Evolutionary conservation across 169 alveolate genomes (phyloP).

Genomic region (Besnoitia besnoiti): DNA sequence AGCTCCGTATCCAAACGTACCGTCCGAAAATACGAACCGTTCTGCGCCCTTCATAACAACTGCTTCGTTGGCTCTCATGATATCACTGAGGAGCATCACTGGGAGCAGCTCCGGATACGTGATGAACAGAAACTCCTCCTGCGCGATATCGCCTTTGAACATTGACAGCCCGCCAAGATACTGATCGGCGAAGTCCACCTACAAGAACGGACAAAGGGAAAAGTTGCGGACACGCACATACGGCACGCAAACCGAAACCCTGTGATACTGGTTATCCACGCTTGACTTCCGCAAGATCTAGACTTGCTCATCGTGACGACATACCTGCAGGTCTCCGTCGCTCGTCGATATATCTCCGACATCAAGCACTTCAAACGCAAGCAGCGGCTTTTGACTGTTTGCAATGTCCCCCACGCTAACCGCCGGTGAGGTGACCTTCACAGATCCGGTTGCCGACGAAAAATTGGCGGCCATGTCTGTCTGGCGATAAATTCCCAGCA

Average conservation of each 20-base stretch:
- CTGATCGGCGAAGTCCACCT: constrained; percentile 65
- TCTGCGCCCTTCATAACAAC: constrained; percentile 58
- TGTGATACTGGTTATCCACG: too few species aligned
- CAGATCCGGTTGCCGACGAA: not conserved
- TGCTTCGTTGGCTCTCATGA: constrained; percentile 45
- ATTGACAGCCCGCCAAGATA: constrained; percentile 58
- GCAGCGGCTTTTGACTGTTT: not conserved
- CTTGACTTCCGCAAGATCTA: too few species aligned
- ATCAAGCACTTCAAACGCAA: not conserved
- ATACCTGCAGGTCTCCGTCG: constrained; percentile 56
- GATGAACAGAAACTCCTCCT: constrained; percentile 52
- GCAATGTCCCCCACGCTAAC: constrained; percentile 2
- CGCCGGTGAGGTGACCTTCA: not conserved
- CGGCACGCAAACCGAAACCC: too few species aligned
- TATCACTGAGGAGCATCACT: constrained; percentile 28
- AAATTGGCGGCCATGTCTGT: constrained; percentile 20
- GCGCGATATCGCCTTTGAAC: constrained; percentile 56
- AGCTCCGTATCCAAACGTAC: constrained; percentile 20
- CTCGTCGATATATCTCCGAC: constrained; percentile 45
- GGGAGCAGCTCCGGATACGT: constrained; percentile 29
- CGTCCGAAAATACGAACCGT: constrained; percentile 36
- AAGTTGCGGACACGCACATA: too few species aligned
- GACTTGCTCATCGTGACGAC: too few species aligned
- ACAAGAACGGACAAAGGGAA: not conserved
- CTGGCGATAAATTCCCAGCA: constrained; percentile 46